Percentiles rank a stretch among this genome's conserved stretches.
Evolutionary conservation across 2,329 filamentous ascomycete genomes (phyloP).

Genomic region (Colletotrichum liriopes): DNA sequence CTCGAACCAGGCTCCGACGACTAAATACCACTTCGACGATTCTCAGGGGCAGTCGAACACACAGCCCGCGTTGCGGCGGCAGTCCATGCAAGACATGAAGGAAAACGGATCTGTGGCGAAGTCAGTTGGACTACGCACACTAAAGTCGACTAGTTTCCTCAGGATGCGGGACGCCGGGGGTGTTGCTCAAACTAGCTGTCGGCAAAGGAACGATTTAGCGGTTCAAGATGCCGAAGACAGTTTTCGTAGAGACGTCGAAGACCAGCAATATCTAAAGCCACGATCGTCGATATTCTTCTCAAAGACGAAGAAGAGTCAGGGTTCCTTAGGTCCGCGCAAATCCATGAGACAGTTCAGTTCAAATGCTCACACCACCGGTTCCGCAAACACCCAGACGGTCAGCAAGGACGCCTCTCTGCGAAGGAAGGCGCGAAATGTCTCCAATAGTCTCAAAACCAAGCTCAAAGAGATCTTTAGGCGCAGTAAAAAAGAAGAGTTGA

Average conservation of each 20-base stretch:
- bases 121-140: constrained; percentile 55
- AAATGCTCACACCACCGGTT: constrained; percentile 50
- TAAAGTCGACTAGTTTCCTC: constrained; percentile 72
- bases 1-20: constrained; percentile 44
- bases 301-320: constrained; percentile 53
- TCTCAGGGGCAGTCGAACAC: neutral
- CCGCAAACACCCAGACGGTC: constrained; percentile 4
- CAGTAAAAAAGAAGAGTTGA: constrained; percentile 57
- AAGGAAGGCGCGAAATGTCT: constrained; percentile 73
- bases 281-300: constrained; percentile 64
- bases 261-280: constrained; percentile 54
- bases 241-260: constrained; percentile 53
- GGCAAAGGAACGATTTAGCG: constrained; percentile 52
- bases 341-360: constrained; percentile 58
- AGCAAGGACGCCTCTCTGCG: constrained; percentile 53
- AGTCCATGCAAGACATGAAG: constrained; percentile 22
- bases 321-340: constrained; percentile 59
- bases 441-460: constrained; percentile 73
- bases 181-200: constrained; percentile 42
- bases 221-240: constrained; percentile 55
- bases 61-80: constrained; percentile 6
- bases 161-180: constrained; percentile 49
- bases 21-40: constrained; percentile 34
- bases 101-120: neutral
- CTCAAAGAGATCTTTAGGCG: constrained; percentile 72